These are phyloP conservation scores for Suillus bovinus DNA, from an alignment of 768 basidiomycete genomes.

Conservation along the genomic window DNA sequence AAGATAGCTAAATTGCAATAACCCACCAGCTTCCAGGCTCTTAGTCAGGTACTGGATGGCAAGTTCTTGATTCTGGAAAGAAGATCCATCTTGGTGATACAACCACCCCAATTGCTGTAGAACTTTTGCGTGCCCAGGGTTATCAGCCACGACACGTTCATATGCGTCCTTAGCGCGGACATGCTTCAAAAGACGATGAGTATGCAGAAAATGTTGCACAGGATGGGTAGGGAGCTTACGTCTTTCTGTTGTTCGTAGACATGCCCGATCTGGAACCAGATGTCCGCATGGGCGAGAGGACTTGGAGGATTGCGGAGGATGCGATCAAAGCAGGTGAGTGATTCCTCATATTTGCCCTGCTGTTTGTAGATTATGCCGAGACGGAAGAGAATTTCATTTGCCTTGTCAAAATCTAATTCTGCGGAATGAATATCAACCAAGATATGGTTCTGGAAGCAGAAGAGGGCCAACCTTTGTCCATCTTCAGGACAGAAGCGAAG, in stretches of 20 bases:
- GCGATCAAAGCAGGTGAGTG: conserved; percentile 90
- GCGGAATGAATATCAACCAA: conserved; percentile 29
- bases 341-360: conserved; percentile 90
- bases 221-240: conserved; percentile 45
- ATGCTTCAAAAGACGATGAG: conserved; percentile 53
- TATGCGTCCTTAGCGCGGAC: conserved; percentile 92
- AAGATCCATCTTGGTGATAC: conserved; percentile 92
- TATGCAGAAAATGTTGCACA: conserved; percentile 2
- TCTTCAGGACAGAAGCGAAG: conserved; percentile 91
- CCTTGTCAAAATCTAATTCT: conserved; percentile 89
- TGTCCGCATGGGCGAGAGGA: conserved; percentile 95
- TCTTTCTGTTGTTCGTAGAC: conserved; percentile 98
- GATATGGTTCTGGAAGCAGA: not conserved
- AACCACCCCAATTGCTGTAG: conserved; percentile 98
- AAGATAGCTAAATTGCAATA: conserved; percentile 1
- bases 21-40: conserved; percentile 89
- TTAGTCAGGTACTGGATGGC: conserved; percentile 94
- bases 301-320: conserved; percentile 95
- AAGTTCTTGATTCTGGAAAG: conserved; percentile 94
- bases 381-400: conserved; percentile 97
- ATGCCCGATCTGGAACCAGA: conserved; percentile 99
- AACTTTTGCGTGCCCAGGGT: conserved; percentile 94
- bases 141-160: conserved; percentile 91
- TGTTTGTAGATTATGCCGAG: conserved; percentile 99
- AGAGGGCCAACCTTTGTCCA: conserved; percentile 83